Conservation (phyloP, 176 grass and related monocot species). For the Bromus sterilis region DNA sequence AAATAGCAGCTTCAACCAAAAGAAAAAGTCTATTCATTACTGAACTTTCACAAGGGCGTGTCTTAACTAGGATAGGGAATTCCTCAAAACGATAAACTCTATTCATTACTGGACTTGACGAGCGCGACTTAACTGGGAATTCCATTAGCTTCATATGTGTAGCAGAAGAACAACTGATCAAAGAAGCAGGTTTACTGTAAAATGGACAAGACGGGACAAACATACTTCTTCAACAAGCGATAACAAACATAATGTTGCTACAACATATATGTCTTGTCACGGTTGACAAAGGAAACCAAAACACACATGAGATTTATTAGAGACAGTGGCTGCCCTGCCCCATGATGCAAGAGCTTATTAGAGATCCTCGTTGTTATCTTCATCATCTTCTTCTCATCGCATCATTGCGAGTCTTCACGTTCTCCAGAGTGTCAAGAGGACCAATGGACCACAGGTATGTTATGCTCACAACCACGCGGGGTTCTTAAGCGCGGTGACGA, state of each 20-base stretch:
- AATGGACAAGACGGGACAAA: too few species aligned
- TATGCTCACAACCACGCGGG: slow-evolving; percentile 68
- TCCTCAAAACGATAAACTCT: too few species aligned
- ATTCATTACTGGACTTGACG: background rate
- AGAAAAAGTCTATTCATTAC: too few species aligned
- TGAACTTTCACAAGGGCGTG: too few species aligned
- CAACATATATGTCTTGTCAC: slow-evolving; percentile 16
- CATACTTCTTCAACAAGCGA: background rate
- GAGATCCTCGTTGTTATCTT: background rate
- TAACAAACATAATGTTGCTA: slow-evolving; percentile 6
- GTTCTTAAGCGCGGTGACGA: slow-evolving; percentile 61
- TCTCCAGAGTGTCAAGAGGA: background rate
- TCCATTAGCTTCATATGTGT: background rate
- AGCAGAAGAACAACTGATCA: background rate
- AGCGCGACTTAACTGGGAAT: background rate
- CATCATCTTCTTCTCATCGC: background rate
- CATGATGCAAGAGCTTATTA: slow-evolving; percentile 22
- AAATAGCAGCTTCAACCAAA: too few species aligned
- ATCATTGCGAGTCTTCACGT: background rate
- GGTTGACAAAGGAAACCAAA: background rate
- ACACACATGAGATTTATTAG: slow-evolving; percentile 19
- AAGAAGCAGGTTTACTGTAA: background rate
- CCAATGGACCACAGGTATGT: background rate
- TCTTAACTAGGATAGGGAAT: too few species aligned
- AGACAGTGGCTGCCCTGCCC: background rate